phyloP scores from a whole-genome alignment of 2,329 filamentous ascomycete genomes.

The Paradendryphiella salina region DNA sequence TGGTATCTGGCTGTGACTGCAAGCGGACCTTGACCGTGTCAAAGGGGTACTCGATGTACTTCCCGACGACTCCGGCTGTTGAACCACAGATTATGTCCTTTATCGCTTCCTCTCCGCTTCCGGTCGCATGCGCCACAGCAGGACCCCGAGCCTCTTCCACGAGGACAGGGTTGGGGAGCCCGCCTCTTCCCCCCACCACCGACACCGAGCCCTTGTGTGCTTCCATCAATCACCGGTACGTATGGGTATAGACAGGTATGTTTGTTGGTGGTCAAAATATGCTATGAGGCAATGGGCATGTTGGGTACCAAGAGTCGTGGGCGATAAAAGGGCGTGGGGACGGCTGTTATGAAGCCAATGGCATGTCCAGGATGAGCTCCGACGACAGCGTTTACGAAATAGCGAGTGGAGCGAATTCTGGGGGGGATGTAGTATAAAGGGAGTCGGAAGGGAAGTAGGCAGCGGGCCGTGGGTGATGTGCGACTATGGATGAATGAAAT shows the following conservation, averaged over 20 bases:
- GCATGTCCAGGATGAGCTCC: constrained; percentile 20
- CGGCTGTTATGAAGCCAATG: constrained; percentile 25
- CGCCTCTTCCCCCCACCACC: constrained; percentile 39
- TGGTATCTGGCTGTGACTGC: constrained; percentile 87
- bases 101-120: constrained; percentile 66
- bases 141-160: constrained; percentile 24
- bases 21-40: constrained; percentile 97
- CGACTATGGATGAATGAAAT: constrained; percentile 28
- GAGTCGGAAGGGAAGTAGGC: constrained; percentile 21
- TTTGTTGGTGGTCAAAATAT: constrained; percentile 11
- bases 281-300: constrained; percentile 30
- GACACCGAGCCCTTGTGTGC: constrained; percentile 34
- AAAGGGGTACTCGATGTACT: constrained; percentile 98
- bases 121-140: constrained; percentile 18
- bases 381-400: constrained; percentile 11
- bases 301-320: constrained; percentile 29
- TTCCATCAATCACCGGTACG: constrained; percentile 31
- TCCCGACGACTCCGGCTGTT: constrained; percentile 85
- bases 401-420: constrained; percentile 16
- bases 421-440: constrained; percentile 26
- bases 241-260: constrained; percentile 9
- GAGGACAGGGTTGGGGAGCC: constrained; percentile 23
- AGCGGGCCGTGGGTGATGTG: constrained; percentile 25
- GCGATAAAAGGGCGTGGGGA: constrained; percentile 37
- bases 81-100: constrained; percentile 92